Evolutionary conservation across 2,329 filamentous ascomycete species (phyloP), one percentile per base, ranked within the genome.

Genomic region (Dothideomycetidae sp.): DNA sequence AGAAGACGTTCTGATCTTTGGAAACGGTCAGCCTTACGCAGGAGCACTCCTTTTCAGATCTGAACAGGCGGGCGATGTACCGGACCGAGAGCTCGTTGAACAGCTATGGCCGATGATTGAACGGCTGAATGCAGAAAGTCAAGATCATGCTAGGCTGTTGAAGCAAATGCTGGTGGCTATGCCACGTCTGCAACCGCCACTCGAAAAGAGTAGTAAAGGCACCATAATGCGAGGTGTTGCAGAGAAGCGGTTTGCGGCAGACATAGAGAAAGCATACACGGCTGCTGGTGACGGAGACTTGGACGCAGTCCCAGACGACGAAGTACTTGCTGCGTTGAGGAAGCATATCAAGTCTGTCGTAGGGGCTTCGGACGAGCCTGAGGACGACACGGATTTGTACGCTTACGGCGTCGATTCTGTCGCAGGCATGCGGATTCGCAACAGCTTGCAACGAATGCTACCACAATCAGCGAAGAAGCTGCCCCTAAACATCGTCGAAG

Each of bases 121-220:
- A 7, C 55, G 53, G 16, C 42, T 71, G 30, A 76, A 77, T 44
- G 37, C 37, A 0, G 56, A 60, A 5, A 63, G 60, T 11, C 68
- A 70, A 43, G 56, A 56, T 5, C 70, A 75, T 46, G 61, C 68
- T 3, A 57, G 64, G 9, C 59, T 78, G 37, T 50, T 64, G 2
- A 58, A 51, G 19, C 50, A 60, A 2, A 74, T 71, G 65, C 43
- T 78, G 10, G 44, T 71, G 0, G 55, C 67, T 0, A 54, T 73
- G 29, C 48, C 57, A 0, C 42, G 56, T 5, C 43, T 49, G 5
- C 46, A 50, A 1, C 44, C 54, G 0, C 48, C 52, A 10, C 53
- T 76, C 0, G 61, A 67, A 40, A 77, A 73, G 51, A 78, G 69
- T 42, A 78, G 71, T 44, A 79, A 79, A 51, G 74, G 74, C 0